Conservation (phyloP, 352 stramenopile species). For the Phytophthora uliginosa region DNA sequence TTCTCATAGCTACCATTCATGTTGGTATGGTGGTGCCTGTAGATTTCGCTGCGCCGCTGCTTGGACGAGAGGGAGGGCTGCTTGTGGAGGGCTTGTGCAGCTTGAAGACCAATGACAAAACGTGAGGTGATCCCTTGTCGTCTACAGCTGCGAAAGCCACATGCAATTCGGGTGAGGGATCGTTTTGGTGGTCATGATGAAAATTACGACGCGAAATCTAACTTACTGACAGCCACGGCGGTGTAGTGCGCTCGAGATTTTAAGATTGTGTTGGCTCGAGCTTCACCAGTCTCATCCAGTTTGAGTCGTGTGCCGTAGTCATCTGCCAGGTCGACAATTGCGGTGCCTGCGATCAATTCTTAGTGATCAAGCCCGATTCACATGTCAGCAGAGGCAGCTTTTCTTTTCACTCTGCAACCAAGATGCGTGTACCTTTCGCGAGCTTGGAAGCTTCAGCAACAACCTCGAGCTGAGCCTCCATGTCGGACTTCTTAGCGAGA, state of each 20-base stretch:
- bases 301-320: slow-evolving; percentile 51
- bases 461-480: slow-evolving; percentile 66
- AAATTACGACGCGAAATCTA: not conserved
- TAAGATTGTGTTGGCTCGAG: slow-evolving; percentile 52
- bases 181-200: not conserved
- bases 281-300: slow-evolving; percentile 53
- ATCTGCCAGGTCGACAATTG: slow-evolving; percentile 66
- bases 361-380: not conserved
- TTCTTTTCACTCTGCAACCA: not conserved
- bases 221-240: slow-evolving; percentile 67
- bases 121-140: slow-evolving; percentile 44
- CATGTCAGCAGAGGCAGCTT: not conserved
- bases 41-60: slow-evolving; percentile 23
- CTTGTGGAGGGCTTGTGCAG: slow-evolving; percentile 29
- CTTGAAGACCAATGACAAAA: slow-evolving; percentile 51
- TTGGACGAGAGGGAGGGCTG: slow-evolving; percentile 11
- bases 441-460: slow-evolving; percentile 54
- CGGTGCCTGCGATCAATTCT: slow-evolving; percentile 57
- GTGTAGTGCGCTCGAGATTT: slow-evolving; percentile 57
- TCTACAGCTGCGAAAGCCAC: slow-evolving; percentile 32
- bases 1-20: slow-evolving; percentile 1
- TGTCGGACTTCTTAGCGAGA: slow-evolving; percentile 44
- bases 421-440: slow-evolving; percentile 51
- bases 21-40: slow-evolving; percentile 9
- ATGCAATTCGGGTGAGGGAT: slow-evolving; percentile 5